Conservation (phyloP, 164 flowering plant species). For the Saururus chinensis region DNA sequence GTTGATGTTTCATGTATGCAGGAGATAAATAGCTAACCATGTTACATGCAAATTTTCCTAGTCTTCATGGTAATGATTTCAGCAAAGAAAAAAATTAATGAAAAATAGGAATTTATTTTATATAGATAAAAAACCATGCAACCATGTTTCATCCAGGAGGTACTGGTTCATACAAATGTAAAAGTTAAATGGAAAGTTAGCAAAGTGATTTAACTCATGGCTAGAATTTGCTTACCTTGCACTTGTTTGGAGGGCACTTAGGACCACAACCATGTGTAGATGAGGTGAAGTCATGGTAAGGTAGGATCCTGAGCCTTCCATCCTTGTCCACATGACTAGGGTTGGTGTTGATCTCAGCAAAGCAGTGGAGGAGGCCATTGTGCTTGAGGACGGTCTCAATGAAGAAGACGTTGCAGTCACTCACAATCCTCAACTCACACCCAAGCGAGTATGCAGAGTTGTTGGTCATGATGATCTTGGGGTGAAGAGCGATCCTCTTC, state of each 20-base stretch:
- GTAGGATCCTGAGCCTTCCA: constrained; percentile 56
- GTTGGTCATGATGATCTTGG: constrained; percentile 36
- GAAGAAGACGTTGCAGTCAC: constrained; percentile 74
- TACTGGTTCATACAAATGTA: no score
- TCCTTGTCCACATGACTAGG: constrained; percentile 52
- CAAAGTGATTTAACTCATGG: no score
- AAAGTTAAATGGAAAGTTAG: no score
- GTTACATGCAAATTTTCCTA: no score
- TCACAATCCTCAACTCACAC: constrained; percentile 82
- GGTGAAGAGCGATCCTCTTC: constrained; percentile 36
- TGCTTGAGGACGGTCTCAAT: constrained; percentile 67
- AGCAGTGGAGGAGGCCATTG: constrained; percentile 39
- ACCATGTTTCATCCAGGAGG: no score
- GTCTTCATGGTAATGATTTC: no score
- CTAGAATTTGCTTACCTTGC: constrained; percentile 48
- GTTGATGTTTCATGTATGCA: no score
- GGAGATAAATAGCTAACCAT: no score
- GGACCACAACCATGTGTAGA: constrained; percentile 49
- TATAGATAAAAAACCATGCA: no score
- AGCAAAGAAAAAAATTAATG: no score
- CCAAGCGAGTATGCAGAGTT: constrained; percentile 51
- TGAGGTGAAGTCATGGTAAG: constrained; percentile 34
- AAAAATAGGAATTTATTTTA: no score
- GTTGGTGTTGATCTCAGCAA: constrained; percentile 70
- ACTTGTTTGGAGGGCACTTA: constrained; percentile 83